These are phyloP conservation scores for Massarina eburnea DNA, from an alignment of 2,329 filamentous ascomycete species.

Conservation along the genomic window DNA sequence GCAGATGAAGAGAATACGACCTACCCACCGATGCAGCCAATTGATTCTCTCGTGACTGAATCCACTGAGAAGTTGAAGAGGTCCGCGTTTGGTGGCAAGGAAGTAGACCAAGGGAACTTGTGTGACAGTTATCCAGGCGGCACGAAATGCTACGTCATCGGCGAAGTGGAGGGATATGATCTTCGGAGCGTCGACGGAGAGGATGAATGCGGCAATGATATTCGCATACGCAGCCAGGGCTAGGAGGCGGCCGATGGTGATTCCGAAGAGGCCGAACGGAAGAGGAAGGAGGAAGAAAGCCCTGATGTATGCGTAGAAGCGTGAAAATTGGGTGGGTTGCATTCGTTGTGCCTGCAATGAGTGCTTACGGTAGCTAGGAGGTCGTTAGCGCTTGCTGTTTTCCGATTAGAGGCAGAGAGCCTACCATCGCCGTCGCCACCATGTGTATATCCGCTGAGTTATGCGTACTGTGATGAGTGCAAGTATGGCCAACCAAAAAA, in stretches of 20 bases:
- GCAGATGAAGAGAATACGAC: slow-evolving; percentile 24
- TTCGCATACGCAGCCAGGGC: slow-evolving; percentile 8
- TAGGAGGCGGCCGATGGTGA: slow-evolving; percentile 12
- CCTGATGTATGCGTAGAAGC: slow-evolving; percentile 5
- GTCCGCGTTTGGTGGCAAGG: slow-evolving; percentile 28
- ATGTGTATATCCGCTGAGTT: slow-evolving; percentile 1
- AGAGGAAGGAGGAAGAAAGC: slow-evolving; percentile 9
- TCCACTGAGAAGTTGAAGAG: slow-evolving; percentile 19
- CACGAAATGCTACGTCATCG: slow-evolving; percentile 34
- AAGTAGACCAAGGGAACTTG: slow-evolving; percentile 32
- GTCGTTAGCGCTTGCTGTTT: background rate
- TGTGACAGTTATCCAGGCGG: slow-evolving; percentile 31
- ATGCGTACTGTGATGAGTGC: slow-evolving; percentile 5
- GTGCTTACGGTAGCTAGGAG: background rate
- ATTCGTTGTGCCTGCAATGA: background rate
- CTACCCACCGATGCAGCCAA: slow-evolving; percentile 28
- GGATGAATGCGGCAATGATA: slow-evolving; percentile 11
- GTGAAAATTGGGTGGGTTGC: slow-evolving; percentile 1
- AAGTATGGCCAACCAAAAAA: slow-evolving; percentile 18
- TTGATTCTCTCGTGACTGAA: slow-evolving; percentile 27
- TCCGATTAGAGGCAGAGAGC: background rate
- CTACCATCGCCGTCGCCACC: slow-evolving; percentile 17
- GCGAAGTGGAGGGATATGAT: slow-evolving; percentile 22
- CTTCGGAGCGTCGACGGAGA: slow-evolving; percentile 24
- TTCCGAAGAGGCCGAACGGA: background rate